Percentiles rank a stretch among this genome's conserved stretches.
Evolutionary conservation across 768 basidiomycete genomes (phyloP).

Genomic region (Obba rivulosa): DNA sequence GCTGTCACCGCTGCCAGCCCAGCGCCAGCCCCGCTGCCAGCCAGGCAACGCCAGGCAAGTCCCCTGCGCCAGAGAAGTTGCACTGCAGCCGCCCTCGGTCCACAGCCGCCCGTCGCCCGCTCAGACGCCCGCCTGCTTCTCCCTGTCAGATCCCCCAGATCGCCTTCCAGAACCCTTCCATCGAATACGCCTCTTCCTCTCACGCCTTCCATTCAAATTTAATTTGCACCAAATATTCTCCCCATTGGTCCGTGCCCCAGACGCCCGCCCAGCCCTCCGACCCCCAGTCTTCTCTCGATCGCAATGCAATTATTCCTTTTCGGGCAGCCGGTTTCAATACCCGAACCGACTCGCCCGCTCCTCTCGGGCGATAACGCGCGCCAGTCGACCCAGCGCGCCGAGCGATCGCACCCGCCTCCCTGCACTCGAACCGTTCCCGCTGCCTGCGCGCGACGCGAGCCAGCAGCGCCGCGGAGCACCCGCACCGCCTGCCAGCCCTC

Average conservation of each 20-base stretch:
- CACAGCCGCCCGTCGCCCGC: constrained; percentile 1
- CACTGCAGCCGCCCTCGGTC: background rate
- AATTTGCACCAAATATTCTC: constrained; percentile 10
- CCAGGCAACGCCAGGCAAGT: too few species aligned
- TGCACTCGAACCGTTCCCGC: too few species aligned
- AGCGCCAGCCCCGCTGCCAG: too few species aligned
- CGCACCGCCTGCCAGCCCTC: constrained; percentile 1
- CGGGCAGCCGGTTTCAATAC: background rate
- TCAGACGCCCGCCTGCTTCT: background rate
- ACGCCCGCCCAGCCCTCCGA: constrained; percentile 8
- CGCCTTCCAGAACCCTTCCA: constrained; percentile 16
- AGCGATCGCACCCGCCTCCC: too few species aligned
- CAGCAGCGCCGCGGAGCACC: constrained; percentile 2
- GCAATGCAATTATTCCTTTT: constrained; percentile 19
- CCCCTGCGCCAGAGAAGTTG: too few species aligned
- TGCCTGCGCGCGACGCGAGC: too few species aligned
- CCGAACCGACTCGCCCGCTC: too few species aligned
- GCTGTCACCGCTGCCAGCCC: too few species aligned
- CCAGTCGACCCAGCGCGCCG: too few species aligned
- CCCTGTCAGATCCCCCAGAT: constrained; percentile 23
- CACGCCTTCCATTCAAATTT: constrained; percentile 17
- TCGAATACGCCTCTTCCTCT: constrained; percentile 4
- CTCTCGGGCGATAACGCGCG: too few species aligned
- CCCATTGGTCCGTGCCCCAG: constrained; percentile 18
- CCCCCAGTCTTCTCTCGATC: constrained; percentile 5